A percentile compares a stretch with the other conserved stretches of the same genome.
Conservation (phyloP, 495 filamentous ascomycete species). For the Trichoderma erinaceum region DNA sequence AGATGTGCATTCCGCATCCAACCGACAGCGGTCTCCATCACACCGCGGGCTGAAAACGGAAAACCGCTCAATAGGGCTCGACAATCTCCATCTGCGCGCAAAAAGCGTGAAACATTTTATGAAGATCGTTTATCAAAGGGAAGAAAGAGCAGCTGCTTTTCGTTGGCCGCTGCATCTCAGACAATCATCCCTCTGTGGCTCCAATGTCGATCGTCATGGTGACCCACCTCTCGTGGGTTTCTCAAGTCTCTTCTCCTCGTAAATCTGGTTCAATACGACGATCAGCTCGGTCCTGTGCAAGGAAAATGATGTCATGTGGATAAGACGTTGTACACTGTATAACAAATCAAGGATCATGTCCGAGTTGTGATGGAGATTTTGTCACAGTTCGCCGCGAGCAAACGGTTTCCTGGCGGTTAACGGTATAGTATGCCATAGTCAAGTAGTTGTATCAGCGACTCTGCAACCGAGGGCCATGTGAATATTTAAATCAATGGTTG, state of each 20-base stretch:
- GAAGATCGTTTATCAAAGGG: neutral
- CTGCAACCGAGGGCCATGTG: neutral
- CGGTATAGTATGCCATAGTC: too few relatives aligned
- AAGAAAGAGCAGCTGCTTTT: neutral
- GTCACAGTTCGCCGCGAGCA: neutral
- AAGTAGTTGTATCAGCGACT: neutral
- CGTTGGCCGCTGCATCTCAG: neutral
- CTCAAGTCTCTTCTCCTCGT: neutral
- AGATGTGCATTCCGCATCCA: too few relatives aligned
- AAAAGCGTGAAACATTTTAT: neutral
- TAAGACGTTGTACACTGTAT: neutral
- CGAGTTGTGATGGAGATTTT: neutral
- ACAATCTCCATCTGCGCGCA: neutral
- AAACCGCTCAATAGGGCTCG: neutral
- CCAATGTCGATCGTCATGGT: neutral
- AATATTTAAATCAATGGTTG: neutral
- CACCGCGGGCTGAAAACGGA: neutral
- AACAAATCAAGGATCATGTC: neutral
- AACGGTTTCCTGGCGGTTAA: neutral
- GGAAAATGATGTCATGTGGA: conserved; percentile 11
- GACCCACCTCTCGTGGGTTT: conserved; percentile 5
- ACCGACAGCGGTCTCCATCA: neutral
- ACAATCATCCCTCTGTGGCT: neutral
- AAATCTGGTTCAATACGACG: neutral
- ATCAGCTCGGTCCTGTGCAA: neutral